Evolutionary conservation across 2,329 filamentous ascomycete genomes (phyloP).

Genomic region (Alternaria novae-zelandiae): DNA sequence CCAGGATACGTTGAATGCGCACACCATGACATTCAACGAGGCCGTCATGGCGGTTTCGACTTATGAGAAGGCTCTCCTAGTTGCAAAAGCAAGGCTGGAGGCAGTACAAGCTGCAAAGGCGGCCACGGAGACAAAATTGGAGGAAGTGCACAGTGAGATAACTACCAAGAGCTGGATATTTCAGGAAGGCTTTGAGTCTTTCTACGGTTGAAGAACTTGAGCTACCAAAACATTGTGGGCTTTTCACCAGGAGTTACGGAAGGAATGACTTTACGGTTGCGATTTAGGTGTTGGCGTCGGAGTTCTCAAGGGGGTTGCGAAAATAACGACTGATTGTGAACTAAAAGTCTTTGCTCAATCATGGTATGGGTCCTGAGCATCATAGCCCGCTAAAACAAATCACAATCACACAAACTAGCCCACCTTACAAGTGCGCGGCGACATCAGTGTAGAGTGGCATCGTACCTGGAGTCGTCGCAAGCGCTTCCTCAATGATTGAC

Average conservation of each 20-base stretch:
- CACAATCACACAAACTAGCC: too few species aligned
- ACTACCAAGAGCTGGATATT: neutral
- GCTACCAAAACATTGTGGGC: neutral
- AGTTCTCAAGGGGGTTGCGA: neutral
- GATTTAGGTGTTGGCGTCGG: neutral
- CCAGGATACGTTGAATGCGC: neutral
- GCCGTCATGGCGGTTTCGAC: neutral
- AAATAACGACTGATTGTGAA: neutral
- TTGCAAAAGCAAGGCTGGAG: neutral
- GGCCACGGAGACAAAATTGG: neutral
- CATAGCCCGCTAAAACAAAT: neutral
- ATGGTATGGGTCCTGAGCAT: neutral
- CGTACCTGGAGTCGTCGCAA: conserved; percentile 58
- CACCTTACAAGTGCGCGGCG: neutral
- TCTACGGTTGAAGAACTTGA: neutral
- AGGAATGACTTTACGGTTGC: neutral
- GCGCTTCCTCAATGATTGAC: conserved; percentile 63
- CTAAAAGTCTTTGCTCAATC: neutral
- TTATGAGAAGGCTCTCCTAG: neutral
- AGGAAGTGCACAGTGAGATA: neutral
- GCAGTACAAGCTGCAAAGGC: neutral
- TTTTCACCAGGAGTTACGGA: neutral
- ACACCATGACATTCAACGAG: neutral
- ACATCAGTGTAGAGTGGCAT: conserved; percentile 33
- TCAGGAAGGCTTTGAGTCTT: neutral